A percentile compares a stretch with the other conserved stretches of the same genome.
Conservation (phyloP, 2,329 filamentous ascomycete species). For the Aaosphaeria arxii region DNA sequence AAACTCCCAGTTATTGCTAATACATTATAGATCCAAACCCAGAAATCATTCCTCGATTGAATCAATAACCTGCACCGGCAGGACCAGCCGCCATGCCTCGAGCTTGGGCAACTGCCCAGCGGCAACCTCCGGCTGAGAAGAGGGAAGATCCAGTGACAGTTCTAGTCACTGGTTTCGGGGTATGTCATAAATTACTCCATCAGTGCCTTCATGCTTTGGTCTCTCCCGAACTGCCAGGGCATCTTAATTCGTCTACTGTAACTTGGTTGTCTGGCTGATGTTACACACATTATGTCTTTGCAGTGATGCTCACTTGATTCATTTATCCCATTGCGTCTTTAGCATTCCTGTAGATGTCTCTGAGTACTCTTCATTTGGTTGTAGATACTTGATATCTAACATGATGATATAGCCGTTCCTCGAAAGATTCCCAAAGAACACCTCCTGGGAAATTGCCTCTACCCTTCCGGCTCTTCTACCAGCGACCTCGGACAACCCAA, state of each 20-base stretch:
- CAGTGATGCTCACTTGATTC: no score
- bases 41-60: no score
- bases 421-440: slow-evolving; percentile 25
- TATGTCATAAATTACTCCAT: slow-evolving; percentile 9
- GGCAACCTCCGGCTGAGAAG: slow-evolving; percentile 26
- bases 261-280: no score
- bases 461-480: slow-evolving; percentile 33
- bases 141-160: slow-evolving; percentile 32
- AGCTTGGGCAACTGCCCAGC: slow-evolving; percentile 17
- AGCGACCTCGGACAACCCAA: slow-evolving; percentile 14
- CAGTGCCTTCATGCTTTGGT: no score
- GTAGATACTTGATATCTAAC: slow-evolving; percentile 8
- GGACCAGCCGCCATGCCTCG: slow-evolving; percentile 9
- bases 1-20: no score
- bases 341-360: no score
- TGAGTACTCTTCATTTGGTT: not conserved
- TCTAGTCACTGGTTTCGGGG: slow-evolving; percentile 36
- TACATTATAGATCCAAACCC: no score
- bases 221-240: no score
- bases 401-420: slow-evolving; percentile 29
- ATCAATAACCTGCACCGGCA: no score
- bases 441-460: slow-evolving; percentile 38
- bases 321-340: no score
- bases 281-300: no score
- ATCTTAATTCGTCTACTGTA: no score